Conservation (phyloP, 208 protist species). For the Trypanosoma avium region DNA sequence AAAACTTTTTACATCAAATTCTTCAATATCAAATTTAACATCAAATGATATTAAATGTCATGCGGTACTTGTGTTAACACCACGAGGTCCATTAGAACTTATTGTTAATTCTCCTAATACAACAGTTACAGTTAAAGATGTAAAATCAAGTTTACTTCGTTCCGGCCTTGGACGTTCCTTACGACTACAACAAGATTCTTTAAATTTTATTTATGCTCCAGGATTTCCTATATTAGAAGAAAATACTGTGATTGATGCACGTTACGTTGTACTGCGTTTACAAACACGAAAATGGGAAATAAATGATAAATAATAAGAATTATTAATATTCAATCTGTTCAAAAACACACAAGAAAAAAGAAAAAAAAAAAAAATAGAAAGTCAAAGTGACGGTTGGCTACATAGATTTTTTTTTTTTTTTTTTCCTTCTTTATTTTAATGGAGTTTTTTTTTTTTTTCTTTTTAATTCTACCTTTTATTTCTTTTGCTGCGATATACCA, state of each 20-base stretch:
- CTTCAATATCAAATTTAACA: background rate
- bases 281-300: conserved; percentile 19
- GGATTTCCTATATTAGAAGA: conserved; percentile 30
- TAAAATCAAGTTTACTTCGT: conserved; percentile 43
- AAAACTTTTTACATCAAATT: background rate
- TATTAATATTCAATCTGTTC: no score
- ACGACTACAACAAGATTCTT: conserved; percentile 25
- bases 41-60: conserved; percentile 12
- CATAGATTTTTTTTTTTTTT: conserved; percentile 11
- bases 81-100: conserved; percentile 43
- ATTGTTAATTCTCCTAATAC: conserved; percentile 12
- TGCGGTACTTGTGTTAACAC: conserved; percentile 46
- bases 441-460: background rate
- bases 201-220: conserved; percentile 44
- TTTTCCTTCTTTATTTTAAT: conserved; percentile 17
- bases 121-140: conserved; percentile 39
- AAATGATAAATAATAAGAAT: no score
- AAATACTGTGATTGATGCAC: conserved; percentile 16
- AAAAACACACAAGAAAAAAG: no score
- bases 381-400: no score
- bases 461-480: no score
- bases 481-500: no score
- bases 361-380: no score
- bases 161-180: conserved; percentile 48
- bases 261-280: conserved; percentile 47